Evolutionary conservation across 805 yeast species (phyloP), one percentile per base, ranked within the genome.

Genomic region (Cyberlindnera veronae): DNA sequence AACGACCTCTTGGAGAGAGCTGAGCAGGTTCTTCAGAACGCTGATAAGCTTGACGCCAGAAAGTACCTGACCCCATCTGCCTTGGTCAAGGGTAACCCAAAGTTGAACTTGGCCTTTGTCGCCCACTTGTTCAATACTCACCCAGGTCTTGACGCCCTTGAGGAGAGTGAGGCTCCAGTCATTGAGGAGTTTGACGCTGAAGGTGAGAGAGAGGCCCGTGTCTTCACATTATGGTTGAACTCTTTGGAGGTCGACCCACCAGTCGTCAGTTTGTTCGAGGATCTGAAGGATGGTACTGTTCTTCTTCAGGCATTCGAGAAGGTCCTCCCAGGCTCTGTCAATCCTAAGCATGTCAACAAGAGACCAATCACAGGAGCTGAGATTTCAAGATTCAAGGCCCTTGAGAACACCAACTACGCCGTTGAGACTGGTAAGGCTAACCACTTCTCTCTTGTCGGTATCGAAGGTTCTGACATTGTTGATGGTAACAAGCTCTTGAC

Each of bases 171-270:
- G 63, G 84, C 81, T 54, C 86, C 93, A 21, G 98, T 90, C 61
- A 87, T 93, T 53, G 99, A 93, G 69, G 98, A 88, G 53, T 93
- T 93, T 58, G 99, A 93, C 62, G 99, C 99, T 19, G 99, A 93
- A 68, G 99, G 99, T 48, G 99, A 93, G 68, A 85, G 99, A 68
- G 99, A 93, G 69, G 99, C 99, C 3, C 79, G 99, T 64, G 99
- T 93, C 11, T 93, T 93, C 68, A 93, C 99, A 6, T 69, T 93
- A 57, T 93, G 99, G 99, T 77, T 93, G 60, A 93, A 93, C 67
- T 88, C 96, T 2, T 74, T 93, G 55, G 98, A 93, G 51, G 98
- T 93, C 13, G 93, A 90, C 48, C 97, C 98, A 20, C 86, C 96
- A 19, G 91, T 93, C 44, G 88, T 88, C 36, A 80, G 84, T 13